These are phyloP conservation scores for Pistacia integerrima DNA, from an alignment of 345 rosid genomes.

Conservation along the genomic window DNA sequence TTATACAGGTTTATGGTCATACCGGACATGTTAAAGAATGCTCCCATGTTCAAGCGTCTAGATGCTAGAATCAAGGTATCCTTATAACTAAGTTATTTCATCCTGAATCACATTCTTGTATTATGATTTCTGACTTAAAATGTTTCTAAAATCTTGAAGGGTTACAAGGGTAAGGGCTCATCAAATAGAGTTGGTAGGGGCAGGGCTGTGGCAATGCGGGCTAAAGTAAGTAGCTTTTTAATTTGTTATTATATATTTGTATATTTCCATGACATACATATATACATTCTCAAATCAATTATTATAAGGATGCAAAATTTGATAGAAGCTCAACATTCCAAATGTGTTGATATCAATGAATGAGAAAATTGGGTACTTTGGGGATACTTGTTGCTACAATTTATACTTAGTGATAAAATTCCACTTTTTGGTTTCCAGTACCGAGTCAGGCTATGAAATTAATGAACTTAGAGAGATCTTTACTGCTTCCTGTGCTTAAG, in stretches of 20 bases:
- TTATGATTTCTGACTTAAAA: conserved; percentile 10
- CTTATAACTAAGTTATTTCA: conserved; percentile 7
- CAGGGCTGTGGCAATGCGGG: no score
- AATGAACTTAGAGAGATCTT: neutral
- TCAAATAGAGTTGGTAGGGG: no score
- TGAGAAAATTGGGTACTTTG: no score
- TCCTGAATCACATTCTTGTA: no score
- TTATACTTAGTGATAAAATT: neutral
- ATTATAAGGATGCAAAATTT: no score
- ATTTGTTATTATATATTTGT: no score
- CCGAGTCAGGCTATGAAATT: neutral
- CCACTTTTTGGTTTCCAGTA: neutral
- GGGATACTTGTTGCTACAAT: no score
- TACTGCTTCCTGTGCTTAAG: neutral
- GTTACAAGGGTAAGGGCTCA: conserved; percentile 93
- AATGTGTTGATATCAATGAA: no score
- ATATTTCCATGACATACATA: no score
- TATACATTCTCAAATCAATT: no score
- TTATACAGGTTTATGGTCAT: conserved; percentile 91
- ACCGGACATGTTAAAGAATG: conserved; percentile 97
- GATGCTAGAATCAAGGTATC: conserved; percentile 83
- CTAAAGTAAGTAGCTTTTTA: no score
- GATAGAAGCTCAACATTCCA: no score
- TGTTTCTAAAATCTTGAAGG: conserved; percentile 28
- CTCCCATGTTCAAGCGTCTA: conserved; percentile 95